These are phyloP conservation scores for Colletotrichum phormii DNA, from an alignment of 2,329 filamentous ascomycete species.

Conservation along the genomic window DNA sequence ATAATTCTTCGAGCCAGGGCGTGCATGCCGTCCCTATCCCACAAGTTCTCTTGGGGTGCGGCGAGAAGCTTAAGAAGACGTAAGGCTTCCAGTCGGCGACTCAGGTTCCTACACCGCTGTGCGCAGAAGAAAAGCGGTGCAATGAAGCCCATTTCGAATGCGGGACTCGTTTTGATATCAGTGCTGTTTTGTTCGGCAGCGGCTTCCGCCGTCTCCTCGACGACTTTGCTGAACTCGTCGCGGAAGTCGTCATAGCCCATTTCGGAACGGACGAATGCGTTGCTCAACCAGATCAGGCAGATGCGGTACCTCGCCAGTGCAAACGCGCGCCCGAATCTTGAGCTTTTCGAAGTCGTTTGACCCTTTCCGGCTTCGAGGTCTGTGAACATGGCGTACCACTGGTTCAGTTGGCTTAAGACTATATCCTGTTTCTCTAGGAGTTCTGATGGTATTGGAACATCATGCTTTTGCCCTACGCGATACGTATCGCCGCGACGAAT, in stretches of 20 bases:
- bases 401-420: not conserved
- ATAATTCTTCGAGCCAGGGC: slow-evolving; percentile 20
- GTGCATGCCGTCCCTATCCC: slow-evolving; percentile 21
- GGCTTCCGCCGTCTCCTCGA: slow-evolving; percentile 43
- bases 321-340: not conserved
- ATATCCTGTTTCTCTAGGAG: slow-evolving; percentile 28
- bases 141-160: slow-evolving; percentile 26
- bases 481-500: slow-evolving; percentile 44
- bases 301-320: slow-evolving; percentile 6
- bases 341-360: not conserved
- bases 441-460: slow-evolving; percentile 24
- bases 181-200: not conserved
- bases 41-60: slow-evolving; percentile 38
- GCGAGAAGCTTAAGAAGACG: slow-evolving; percentile 38
- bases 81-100: slow-evolving; percentile 51
- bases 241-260: slow-evolving; percentile 49
- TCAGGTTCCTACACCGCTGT: slow-evolving; percentile 40
- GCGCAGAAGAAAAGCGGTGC: slow-evolving; percentile 11
- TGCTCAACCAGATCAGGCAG: not conserved
- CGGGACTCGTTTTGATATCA: not conserved
- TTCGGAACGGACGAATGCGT: slow-evolving; percentile 40
- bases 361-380: slow-evolving; percentile 3
- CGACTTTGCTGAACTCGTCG: slow-evolving; percentile 49
- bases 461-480: slow-evolving; percentile 36
- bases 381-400: slow-evolving; percentile 40